Evolutionary conservation across 176 grass and related monocot species (phyloP).

Genomic region (Triticum dicoccoides): DNA sequence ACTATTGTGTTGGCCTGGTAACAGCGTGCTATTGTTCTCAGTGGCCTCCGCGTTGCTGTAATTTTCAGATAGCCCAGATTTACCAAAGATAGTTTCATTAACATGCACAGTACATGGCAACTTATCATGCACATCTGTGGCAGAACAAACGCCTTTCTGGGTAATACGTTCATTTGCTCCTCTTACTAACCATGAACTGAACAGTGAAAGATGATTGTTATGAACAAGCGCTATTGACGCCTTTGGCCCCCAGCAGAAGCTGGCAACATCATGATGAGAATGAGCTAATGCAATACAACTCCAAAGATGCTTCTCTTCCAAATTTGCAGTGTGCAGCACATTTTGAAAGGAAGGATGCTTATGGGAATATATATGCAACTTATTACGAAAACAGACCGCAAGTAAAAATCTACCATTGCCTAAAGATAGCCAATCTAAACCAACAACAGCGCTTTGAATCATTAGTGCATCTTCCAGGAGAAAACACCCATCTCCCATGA

Average conservation of each 20-base stretch:
- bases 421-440: slow-evolving; percentile 73
- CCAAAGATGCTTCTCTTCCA: slow-evolving; percentile 64
- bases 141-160: slow-evolving; percentile 24
- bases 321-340: slow-evolving; percentile 47
- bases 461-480: slow-evolving; percentile 66
- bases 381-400: slow-evolving; percentile 66
- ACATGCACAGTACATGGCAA: slow-evolving; percentile 43
- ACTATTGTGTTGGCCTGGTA: slow-evolving; percentile 25
- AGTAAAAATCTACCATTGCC: slow-evolving; percentile 79
- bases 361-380: slow-evolving; percentile 79
- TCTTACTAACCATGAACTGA: slow-evolving; percentile 55
- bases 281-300: slow-evolving; percentile 65
- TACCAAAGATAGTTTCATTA: slow-evolving; percentile 43
- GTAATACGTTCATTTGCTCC: slow-evolving; percentile 6
- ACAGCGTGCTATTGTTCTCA: slow-evolving; percentile 26
- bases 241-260: slow-evolving; percentile 87
- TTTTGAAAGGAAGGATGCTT: slow-evolving; percentile 46
- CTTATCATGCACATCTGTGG: slow-evolving; percentile 20
- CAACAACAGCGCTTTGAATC: slow-evolving; percentile 59
- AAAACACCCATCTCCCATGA: slow-evolving; percentile 61
- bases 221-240: slow-evolving; percentile 75
- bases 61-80: slow-evolving; percentile 44
- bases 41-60: neutral
- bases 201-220: slow-evolving; percentile 81
- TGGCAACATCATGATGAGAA: slow-evolving; percentile 58